Conservation (phyloP, 768 basidiomycete species). For the Mycena vitilis region DNA sequence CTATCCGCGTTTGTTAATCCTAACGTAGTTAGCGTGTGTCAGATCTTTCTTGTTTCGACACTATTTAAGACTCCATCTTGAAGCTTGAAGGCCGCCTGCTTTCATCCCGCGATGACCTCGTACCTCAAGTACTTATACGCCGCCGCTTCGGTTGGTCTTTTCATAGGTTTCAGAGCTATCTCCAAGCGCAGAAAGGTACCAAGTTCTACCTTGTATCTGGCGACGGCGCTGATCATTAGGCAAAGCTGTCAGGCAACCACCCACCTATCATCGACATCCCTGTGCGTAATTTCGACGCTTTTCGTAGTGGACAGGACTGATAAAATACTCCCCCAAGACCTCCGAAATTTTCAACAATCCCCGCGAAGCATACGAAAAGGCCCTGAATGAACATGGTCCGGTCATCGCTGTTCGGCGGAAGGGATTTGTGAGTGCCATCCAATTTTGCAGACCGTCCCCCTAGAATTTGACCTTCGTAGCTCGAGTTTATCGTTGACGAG, state of each 20-base stretch:
- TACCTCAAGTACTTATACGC: slow-evolving; percentile 12
- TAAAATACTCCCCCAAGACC: slow-evolving; percentile 2
- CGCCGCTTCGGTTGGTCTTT: slow-evolving; percentile 12
- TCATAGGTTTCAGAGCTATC: slow-evolving; percentile 3
- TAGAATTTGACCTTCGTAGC: slow-evolving; percentile 30
- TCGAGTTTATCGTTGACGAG: slow-evolving; percentile 49
- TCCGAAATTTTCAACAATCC: slow-evolving; percentile 45
- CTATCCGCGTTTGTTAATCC: neutral
- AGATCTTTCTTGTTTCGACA: neutral
- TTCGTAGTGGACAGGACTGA: neutral
- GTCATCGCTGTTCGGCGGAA: slow-evolving; percentile 47
- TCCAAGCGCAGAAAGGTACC: slow-evolving; percentile 24
- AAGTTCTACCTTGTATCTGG: no score
- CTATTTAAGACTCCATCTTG: neutral
- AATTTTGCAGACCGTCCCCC: neutral
- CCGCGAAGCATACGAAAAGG: slow-evolving; percentile 46
- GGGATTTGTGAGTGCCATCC: slow-evolving; percentile 38
- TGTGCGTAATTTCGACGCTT: slow-evolving; percentile 9
- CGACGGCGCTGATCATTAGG: neutral
- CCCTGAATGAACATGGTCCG: slow-evolving; percentile 44
- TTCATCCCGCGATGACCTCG: slow-evolving; percentile 5
- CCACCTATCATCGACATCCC: slow-evolving; percentile 36
- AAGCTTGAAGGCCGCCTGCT: neutral
- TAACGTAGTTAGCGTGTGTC: neutral
- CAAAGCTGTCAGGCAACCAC: slow-evolving; percentile 20